A percentile compares a stretch with the other conserved stretches of the same genome.
Evolutionary conservation across 2,329 filamentous ascomycete species (phyloP).

Genomic region (Tolypocladium sp.): DNA sequence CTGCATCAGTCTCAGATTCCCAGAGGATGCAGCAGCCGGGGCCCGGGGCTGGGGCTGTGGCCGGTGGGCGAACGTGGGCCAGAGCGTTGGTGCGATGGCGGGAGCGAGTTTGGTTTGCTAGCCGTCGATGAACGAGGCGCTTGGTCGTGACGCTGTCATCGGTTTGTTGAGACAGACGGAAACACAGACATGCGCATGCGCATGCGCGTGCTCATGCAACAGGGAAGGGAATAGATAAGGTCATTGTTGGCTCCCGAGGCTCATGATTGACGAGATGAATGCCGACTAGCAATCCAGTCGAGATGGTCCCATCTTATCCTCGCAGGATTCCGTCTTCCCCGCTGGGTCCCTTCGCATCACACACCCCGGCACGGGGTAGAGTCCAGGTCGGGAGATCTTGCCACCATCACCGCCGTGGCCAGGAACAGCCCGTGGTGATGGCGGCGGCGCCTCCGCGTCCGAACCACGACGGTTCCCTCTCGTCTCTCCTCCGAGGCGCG

Average conservation of each 20-base stretch:
- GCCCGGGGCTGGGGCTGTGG: neutral
- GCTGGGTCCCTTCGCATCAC: neutral
- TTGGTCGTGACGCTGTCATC: too few relatives aligned
- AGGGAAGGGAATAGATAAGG: neutral
- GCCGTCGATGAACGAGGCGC: too few relatives aligned
- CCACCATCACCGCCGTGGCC: neutral
- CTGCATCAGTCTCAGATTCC: slow-evolving; percentile 27
- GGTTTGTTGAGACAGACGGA: too few relatives aligned
- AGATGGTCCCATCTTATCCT: neutral
- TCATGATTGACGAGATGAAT: neutral
- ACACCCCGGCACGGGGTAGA: neutral
- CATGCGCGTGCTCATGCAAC: neutral
- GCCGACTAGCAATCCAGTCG: neutral
- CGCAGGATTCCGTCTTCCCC: neutral
- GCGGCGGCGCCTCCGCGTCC: neutral
- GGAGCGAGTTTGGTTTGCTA: too few relatives aligned
- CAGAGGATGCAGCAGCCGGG: neutral
- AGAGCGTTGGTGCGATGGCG: neutral
- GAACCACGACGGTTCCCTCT: neutral
- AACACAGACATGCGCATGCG: too few relatives aligned
- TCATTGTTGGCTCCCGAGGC: neutral
- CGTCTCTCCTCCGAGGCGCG: neutral
- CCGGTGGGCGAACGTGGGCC: neutral
- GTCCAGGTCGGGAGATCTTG: neutral
- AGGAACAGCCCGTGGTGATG: neutral